Percentiles rank a stretch among this genome's conserved stretches.
phyloP scores from a whole-genome alignment of 2,329 filamentous ascomycete genomes.

The Hypoxylon sp. region DNA sequence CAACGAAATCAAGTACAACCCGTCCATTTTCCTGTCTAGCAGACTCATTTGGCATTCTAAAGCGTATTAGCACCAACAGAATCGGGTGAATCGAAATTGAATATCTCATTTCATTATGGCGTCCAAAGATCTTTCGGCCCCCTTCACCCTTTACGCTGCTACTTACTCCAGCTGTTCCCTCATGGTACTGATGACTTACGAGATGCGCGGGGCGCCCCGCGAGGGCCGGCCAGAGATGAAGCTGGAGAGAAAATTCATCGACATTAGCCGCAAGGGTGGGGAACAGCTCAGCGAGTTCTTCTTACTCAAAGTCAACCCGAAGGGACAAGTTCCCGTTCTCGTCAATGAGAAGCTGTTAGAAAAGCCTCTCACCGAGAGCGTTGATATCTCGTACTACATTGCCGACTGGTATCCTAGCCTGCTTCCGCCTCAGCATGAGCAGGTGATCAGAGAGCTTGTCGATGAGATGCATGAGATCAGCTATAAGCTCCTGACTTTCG shows the following conservation, averaged over 20 bases:
- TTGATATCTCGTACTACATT: constrained; percentile 17
- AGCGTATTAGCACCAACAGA: background rate
- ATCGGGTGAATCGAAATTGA: background rate
- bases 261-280: background rate
- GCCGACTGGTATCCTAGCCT: constrained; percentile 15
- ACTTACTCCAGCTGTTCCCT: constrained; percentile 14
- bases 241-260: background rate
- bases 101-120: constrained; percentile 4
- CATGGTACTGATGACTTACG: constrained; percentile 18
- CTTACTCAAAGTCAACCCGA: constrained; percentile 12
- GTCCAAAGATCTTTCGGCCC: constrained; percentile 12
- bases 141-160: constrained; percentile 10
- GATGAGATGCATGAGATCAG: constrained; percentile 17
- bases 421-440: constrained; percentile 9
- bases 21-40: no score
- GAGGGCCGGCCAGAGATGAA: constrained; percentile 14
- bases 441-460: constrained; percentile 10
- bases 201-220: constrained; percentile 6
- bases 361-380: background rate
- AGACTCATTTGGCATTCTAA: background rate
- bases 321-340: constrained; percentile 7
- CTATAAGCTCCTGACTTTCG: constrained; percentile 17
- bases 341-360: constrained; percentile 8
- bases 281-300: constrained; percentile 19
- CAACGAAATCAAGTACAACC: background rate